phyloP scores from a whole-genome alignment of 106 monocot genomes.

The Acorus gramineus region DNA sequence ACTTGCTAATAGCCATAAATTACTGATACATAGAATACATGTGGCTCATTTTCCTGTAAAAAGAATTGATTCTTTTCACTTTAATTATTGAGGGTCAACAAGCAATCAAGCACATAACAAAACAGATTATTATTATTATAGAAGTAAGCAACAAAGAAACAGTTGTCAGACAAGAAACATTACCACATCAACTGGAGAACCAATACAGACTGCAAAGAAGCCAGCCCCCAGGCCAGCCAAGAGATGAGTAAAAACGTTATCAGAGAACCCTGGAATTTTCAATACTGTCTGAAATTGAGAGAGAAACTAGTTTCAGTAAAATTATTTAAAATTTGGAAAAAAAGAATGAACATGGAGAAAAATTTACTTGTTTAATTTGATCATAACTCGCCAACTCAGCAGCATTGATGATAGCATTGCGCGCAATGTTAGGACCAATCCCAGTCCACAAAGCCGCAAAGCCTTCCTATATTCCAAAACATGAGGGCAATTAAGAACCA shows the following conservation, averaged over 20 bases:
- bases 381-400: slow-evolving; percentile 98
- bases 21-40: too few relatives aligned
- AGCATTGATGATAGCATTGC: slow-evolving; percentile 99
- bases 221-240: slow-evolving; percentile 89
- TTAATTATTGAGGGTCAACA: too few relatives aligned
- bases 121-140: too few relatives aligned
- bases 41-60: too few relatives aligned
- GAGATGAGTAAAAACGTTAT: slow-evolving; percentile 89
- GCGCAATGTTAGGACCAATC: slow-evolving; percentile 89
- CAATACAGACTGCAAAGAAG: slow-evolving; percentile 90
- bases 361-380: slow-evolving; percentile 83
- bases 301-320: neutral
- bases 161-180: neutral
- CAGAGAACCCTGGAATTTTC: slow-evolving; percentile 81
- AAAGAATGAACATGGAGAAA: too few relatives aligned
- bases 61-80: too few relatives aligned
- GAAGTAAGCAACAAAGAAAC: neutral
- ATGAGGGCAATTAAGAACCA: neutral
- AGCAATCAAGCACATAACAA: too few relatives aligned
- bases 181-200: slow-evolving; percentile 99
- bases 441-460: slow-evolving; percentile 82
- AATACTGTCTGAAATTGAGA: slow-evolving; percentile 63
- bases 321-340: too few relatives aligned
- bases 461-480: slow-evolving; percentile 57
- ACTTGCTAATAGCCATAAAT: too few relatives aligned